Conservation (phyloP, 495 filamentous ascomycete genomes). For the Penicillium lagena region DNA sequence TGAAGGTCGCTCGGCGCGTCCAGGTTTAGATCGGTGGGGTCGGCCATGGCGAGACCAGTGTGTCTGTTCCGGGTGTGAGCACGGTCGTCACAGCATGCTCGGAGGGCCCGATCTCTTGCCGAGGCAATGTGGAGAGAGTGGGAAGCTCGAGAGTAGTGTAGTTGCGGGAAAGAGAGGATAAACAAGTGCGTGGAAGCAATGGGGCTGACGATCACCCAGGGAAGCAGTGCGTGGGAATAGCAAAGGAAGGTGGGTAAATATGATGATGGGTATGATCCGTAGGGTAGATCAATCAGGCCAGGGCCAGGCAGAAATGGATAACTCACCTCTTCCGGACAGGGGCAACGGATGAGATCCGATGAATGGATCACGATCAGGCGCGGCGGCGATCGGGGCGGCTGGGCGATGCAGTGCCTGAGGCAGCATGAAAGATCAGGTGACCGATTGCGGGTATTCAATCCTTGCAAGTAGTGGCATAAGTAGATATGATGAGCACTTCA, state of each 20-base stretch:
- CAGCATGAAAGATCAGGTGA: no score
- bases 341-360: no score
- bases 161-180: conserved; percentile 8
- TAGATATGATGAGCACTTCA: no score
- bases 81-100: conserved; percentile 12
- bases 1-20: conserved; percentile 44
- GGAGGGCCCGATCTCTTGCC: neutral
- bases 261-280: neutral
- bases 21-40: conserved; percentile 37
- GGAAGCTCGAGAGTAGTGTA: neutral
- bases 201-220: conserved; percentile 13
- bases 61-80: conserved; percentile 12
- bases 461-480: no score
- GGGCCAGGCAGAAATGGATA: no score
- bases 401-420: no score
- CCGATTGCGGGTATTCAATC: no score
- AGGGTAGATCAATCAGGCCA: no score
- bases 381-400: no score
- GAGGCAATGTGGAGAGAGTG: conserved; percentile 1
- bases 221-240: conserved; percentile 30
- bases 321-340: no score
- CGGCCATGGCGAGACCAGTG: conserved; percentile 22
- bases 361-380: no score
- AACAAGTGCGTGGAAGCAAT: conserved; percentile 43
- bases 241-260: neutral